Evolutionary conservation across 2,329 filamentous ascomycete species (phyloP), one percentile per base, ranked within the genome.

Genomic region (Fusarium veterinarium): DNA sequence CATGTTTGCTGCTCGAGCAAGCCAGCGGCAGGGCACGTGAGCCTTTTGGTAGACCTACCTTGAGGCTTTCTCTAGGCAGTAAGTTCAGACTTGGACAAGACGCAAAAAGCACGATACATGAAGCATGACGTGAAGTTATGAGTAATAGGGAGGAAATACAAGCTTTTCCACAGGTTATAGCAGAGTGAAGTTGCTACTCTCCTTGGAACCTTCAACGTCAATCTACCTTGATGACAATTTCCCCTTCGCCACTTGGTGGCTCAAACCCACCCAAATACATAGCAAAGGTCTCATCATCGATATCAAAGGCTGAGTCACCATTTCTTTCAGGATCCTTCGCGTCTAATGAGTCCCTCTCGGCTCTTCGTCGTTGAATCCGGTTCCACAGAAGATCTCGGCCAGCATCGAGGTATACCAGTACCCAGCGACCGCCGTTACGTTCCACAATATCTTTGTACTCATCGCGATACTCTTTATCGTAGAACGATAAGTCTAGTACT

Each of bases 401-500:
- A 11, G 70, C 75, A 3, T 77, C 72, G 10, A 74, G 57, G 25
- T 80, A 76, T 1, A 81, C 71, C 8, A 82, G 60, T 5, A 82
- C 77, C 77, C 76, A 79, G 38, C 78, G 72, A 3, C 69, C 80
- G 13, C 76, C 78, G 9, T 74, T 60, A 1, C 49, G 23, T 44
- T 80, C 73, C 11, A 80, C 66, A 1, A 79, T 33, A 4, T 30
- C 28, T 62, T 78, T 80, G 44, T 77, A 80, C 45, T 80, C 74
- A 20, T 80, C 77, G 11, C 80, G 66, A 42, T 81, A 80, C 12
- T 74, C 71, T 60, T 74, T 78, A 44, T 73, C 74, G 46, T 77
- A 82, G 61, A 81, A 79, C 0, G 80, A 78, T 5, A 79, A 62
- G 44, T 82, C 81, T 12, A 81, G 57, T 3, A 81, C 69, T n/a